A percentile compares a stretch with the other conserved stretches of the same genome.
phyloP scores from a whole-genome alignment of 1,139 yeast species.

The Yamadazyma atmosphaerica region DNA sequence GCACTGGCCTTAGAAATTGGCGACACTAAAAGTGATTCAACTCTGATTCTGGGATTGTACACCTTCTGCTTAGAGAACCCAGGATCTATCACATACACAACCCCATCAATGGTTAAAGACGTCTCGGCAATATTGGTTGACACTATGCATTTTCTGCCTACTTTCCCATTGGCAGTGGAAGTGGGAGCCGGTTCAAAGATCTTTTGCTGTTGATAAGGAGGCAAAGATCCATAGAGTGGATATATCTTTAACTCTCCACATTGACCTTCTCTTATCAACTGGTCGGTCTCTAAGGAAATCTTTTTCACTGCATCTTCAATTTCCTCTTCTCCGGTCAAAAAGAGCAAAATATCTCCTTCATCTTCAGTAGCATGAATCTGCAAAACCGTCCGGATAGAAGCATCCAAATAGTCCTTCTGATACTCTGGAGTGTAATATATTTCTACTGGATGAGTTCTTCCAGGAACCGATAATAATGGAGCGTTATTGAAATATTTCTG shows the following conservation, averaged over 20 bases:
- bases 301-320: constrained; percentile 96
- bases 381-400: constrained; percentile 90
- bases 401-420: constrained; percentile 91
- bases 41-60: constrained; percentile 94
- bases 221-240: constrained; percentile 93
- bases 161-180: constrained; percentile 68
- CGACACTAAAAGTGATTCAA: constrained; percentile 88
- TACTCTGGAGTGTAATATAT: constrained; percentile 95
- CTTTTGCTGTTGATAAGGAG: constrained; percentile 92
- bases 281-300: constrained; percentile 84
- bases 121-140: constrained; percentile 99
- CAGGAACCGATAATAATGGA: constrained; percentile 94
- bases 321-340: constrained; percentile 97
- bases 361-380: constrained; percentile 97
- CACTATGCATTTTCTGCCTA: constrained; percentile 90
- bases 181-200: constrained; percentile 88
- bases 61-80: constrained; percentile 97
- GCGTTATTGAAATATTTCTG: constrained; percentile 88
- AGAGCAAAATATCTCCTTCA: constrained; percentile 85
- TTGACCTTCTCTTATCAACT: constrained; percentile 79
- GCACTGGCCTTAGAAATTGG: constrained; percentile 98
- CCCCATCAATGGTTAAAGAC: constrained; percentile 95
- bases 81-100: constrained; percentile 96
- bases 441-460: constrained; percentile 97
- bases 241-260: constrained; percentile 89